Conservation (phyloP, 345 rosid species). For the Conringia planisiliqua region DNA sequence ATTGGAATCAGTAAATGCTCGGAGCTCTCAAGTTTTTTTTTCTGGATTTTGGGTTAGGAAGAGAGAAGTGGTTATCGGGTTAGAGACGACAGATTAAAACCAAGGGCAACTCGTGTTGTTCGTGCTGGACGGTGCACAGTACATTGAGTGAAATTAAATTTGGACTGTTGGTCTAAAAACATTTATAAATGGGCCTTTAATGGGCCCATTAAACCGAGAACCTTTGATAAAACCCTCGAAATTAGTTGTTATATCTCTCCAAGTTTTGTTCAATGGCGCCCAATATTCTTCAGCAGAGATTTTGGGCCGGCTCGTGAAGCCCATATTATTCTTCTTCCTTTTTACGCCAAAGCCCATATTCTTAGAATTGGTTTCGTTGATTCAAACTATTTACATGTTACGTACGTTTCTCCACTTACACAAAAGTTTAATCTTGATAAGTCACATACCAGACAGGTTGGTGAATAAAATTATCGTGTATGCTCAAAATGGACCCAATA, state of each 20-base stretch:
- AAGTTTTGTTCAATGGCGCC: constrained; percentile 38
- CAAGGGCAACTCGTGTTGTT: neutral
- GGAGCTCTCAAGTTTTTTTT: constrained; percentile 14
- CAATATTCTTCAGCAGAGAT: neutral
- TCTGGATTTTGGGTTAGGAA: neutral
- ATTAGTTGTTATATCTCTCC: neutral
- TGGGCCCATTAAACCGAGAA: neutral
- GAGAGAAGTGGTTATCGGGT: constrained; percentile 22
- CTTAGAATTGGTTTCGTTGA: no score
- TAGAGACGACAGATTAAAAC: constrained; percentile 18
- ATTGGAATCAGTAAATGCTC: neutral
- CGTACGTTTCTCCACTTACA: no score
- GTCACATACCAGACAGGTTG: no score
- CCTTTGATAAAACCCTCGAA: constrained; percentile 6
- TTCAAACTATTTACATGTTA: no score
- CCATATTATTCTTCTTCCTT: no score
- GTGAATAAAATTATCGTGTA: no score
- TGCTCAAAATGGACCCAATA: no score
- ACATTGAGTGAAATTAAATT: neutral
- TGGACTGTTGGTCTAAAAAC: neutral
- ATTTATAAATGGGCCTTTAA: neutral
- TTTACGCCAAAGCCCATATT: neutral
- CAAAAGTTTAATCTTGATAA: no score
- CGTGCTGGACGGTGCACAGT: constrained; percentile 9
- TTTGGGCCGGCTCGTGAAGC: neutral